A percentile compares a stretch with the other conserved stretches of the same genome.
Evolutionary conservation across 1,284 basidiomycete genomes (phyloP).

Genomic region (Kwoniella shivajii): DNA sequence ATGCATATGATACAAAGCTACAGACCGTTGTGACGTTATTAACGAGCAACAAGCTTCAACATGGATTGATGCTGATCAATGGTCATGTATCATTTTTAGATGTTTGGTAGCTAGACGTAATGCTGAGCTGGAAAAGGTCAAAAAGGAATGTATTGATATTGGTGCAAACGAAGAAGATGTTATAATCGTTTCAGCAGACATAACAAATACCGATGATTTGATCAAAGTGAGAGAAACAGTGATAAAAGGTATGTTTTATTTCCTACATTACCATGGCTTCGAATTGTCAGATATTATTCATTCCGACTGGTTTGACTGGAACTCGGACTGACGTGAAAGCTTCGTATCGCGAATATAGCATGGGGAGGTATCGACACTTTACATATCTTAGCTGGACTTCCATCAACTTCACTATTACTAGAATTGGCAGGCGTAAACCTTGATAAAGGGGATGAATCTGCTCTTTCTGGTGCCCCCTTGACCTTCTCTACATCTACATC

Average conservation of each 20-base stretch:
- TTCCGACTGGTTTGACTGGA: too few species aligned
- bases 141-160: constrained; percentile 61
- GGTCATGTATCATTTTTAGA: too few species aligned
- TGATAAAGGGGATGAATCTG: not conserved
- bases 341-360: constrained; percentile 58
- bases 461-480: not conserved
- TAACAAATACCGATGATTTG: constrained; percentile 69
- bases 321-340: too few species aligned
- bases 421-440: constrained; percentile 43
- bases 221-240: constrained; percentile 63
- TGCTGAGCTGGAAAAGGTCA: constrained; percentile 63
- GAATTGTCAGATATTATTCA: too few species aligned
- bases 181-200: constrained; percentile 63
- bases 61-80: too few species aligned
- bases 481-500: not conserved
- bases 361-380: constrained; percentile 84
- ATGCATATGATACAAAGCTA: too few species aligned
- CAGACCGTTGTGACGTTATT: constrained; percentile 1
- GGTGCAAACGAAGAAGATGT: constrained; percentile 48
- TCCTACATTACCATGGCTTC: too few species aligned
- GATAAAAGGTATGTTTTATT: constrained; percentile 62
- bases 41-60: too few species aligned
- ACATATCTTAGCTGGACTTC: constrained; percentile 81
- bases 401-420: constrained; percentile 75
- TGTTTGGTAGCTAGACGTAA: constrained; percentile 74